Conservation (phyloP, 1,139 yeast genomes). For the Sugiyamaella grinbergsii region DNA sequence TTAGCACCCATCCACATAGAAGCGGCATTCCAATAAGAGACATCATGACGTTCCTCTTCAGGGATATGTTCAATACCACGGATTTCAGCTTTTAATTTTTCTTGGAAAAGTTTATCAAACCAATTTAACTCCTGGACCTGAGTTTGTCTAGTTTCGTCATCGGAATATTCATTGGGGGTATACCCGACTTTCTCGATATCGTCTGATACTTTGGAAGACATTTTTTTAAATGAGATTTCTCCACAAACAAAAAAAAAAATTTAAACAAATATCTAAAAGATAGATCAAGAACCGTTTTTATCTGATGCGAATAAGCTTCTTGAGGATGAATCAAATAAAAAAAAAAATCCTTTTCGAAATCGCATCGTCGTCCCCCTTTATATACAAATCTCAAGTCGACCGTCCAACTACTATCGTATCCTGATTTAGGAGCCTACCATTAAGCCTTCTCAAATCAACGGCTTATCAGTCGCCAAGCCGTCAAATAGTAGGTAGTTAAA, state of each 20-base stretch:
- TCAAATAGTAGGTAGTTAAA: slow-evolving; percentile 2
- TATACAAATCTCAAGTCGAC: slow-evolving; percentile 1
- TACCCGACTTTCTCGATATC: slow-evolving; percentile 13
- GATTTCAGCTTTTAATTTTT: slow-evolving; percentile 49
- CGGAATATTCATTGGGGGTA: slow-evolving; percentile 13
- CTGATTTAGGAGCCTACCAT: background rate
- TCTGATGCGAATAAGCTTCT: slow-evolving; percentile 1
- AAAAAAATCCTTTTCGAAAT: background rate
- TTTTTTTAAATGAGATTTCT: background rate
- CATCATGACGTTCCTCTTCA: slow-evolving; percentile 65
- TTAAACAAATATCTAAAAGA: background rate
- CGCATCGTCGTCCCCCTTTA: background rate
- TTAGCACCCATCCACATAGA: slow-evolving; percentile 95
- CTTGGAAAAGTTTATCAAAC: slow-evolving; percentile 13
- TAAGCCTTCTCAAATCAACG: background rate
- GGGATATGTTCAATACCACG: slow-evolving; percentile 71
- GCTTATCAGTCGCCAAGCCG: slow-evolving; percentile 7
- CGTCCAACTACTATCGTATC: no score
- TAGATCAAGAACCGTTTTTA: background rate
- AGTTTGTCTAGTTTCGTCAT: slow-evolving; percentile 14
- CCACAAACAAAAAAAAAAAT: background rate
- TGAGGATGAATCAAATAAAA: background rate
- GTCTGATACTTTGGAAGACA: slow-evolving; percentile 8
- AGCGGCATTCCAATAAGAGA: slow-evolving; percentile 67
- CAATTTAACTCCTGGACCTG: slow-evolving; percentile 9